These are phyloP conservation scores for Trichoderma sp. DNA, from an alignment of 2,329 filamentous ascomycete genomes.

Conservation along the genomic window DNA sequence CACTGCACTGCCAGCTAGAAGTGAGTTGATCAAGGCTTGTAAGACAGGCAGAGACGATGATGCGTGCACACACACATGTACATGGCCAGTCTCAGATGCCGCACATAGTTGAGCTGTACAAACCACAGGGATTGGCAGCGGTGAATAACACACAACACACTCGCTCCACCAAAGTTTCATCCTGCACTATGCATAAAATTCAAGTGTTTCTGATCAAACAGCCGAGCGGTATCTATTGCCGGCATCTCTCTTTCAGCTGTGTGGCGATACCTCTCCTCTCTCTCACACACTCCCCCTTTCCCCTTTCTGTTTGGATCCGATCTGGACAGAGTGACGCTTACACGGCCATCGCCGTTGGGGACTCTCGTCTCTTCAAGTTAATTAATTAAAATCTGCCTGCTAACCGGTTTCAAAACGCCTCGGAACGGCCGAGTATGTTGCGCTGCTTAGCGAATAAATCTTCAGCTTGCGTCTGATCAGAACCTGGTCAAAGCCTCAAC, in stretches of 20 bases:
- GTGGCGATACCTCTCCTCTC: background rate
- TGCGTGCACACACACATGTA: background rate
- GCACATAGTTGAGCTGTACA: background rate
- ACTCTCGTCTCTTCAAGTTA: background rate
- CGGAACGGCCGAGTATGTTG: background rate
- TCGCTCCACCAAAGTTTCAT: constrained; percentile 18
- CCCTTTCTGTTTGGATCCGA: background rate
- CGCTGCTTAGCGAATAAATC: background rate
- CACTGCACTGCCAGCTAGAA: background rate
- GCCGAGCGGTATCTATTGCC: constrained; percentile 15
- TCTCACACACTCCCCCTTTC: background rate
- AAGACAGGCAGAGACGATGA: background rate
- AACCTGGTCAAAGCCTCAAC: background rate
- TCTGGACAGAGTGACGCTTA: background rate
- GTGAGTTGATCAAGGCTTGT: background rate
- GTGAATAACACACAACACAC: background rate
- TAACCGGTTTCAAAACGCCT: background rate
- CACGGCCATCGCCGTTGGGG: background rate
- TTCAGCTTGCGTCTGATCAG: background rate
- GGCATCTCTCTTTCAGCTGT: constrained; percentile 1
- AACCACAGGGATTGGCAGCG: constrained; percentile 5
- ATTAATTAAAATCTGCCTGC: background rate
- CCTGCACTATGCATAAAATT: constrained; percentile 18
- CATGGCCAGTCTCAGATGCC: constrained; percentile 7
- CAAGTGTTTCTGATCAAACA: background rate